Base-by-base conservation (phyloP, 202 grass and related monocot genomes). In the Schoenoplectus tabernaemontani region DNA sequence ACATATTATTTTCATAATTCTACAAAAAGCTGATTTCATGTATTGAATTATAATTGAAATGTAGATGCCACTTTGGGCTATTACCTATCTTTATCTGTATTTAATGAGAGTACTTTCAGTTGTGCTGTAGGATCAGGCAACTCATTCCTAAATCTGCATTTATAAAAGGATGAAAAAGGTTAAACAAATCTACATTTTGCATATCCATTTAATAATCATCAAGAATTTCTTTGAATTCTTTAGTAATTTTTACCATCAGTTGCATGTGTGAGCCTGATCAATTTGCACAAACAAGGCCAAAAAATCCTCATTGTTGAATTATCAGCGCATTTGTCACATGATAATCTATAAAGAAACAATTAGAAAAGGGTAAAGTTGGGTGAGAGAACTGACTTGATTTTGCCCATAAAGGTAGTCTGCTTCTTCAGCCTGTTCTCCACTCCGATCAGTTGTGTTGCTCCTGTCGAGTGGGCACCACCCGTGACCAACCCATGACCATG, bases 381-480 rank as follows among this genome's bases (percentile, higher is more conserved):
- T 72, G 53, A 69, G 65, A 69, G 5, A 17, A 89, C 89, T 89
- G 78, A 97, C 92, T 91, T 93, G 83, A 96, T 93, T 81, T 93
- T 91, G 85, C 96, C 93, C 86, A 99, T 89, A 79, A 99, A 99
- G 19, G 90, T 99, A 8, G 96, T 99, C 16, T 91, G 96, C 83
- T 99, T 99, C 70, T 93, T 99, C 4, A 99, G 85, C 53, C 92
- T 83, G 61, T 96, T 99, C 85, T 95, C 91, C 13, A 88, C 88
- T 79, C 91, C 91, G 65, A 91, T 86, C 1, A 64, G 48, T 17
- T 53, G 71, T 36, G 47, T 54, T 36, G 71, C 71, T 75, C 71
- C 71, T 75, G 65, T 44, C 11, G 48, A 53, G 71, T 28, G 71
- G 30, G 16, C 30, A 34, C 46, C 86, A 42, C 84, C 87, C 0